These are phyloP conservation scores for Aspergillus udagawae DNA, from an alignment of 2,329 filamentous ascomycete species.

Conservation along the genomic window DNA sequence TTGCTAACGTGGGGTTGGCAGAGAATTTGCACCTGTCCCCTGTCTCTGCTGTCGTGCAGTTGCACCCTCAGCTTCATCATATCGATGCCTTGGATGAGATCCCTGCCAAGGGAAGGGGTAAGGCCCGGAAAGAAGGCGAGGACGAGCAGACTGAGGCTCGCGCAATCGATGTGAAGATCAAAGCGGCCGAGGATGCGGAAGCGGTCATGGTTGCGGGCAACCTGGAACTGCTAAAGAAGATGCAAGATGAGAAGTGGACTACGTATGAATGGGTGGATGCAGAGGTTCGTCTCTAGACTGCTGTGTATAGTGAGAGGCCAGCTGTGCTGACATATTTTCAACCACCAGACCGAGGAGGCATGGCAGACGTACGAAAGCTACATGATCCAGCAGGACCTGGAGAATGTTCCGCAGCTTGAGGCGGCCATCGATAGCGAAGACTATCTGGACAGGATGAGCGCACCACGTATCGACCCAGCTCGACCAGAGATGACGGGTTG, in stretches of 20 bases:
- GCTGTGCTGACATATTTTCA: constrained; percentile 10
- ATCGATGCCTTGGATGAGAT: constrained; percentile 79
- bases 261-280: constrained; percentile 77
- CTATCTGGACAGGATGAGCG: constrained; percentile 62
- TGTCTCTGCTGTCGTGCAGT: constrained; percentile 75
- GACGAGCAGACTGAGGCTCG: constrained; percentile 58
- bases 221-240: constrained; percentile 69
- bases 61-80: constrained; percentile 89
- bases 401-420: constrained; percentile 46
- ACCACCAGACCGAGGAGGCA: constrained; percentile 56
- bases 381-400: constrained; percentile 54
- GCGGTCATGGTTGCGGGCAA: constrained; percentile 63
- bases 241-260: constrained; percentile 80
- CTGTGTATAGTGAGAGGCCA: not conserved
- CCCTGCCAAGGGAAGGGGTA: constrained; percentile 29
- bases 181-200: constrained; percentile 67
- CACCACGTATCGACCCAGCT: constrained; percentile 46
- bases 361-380: constrained; percentile 73
- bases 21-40: constrained; percentile 84
- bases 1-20: constrained; percentile 31
- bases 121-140: constrained; percentile 36
- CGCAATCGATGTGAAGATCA: constrained; percentile 82
- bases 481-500: constrained; percentile 41
- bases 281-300: constrained; percentile 43
- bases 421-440: constrained; percentile 55